Evolutionary conservation across 2,329 filamentous ascomycete species (phyloP).

Genomic region (Rhynchosporium secalis): DNA sequence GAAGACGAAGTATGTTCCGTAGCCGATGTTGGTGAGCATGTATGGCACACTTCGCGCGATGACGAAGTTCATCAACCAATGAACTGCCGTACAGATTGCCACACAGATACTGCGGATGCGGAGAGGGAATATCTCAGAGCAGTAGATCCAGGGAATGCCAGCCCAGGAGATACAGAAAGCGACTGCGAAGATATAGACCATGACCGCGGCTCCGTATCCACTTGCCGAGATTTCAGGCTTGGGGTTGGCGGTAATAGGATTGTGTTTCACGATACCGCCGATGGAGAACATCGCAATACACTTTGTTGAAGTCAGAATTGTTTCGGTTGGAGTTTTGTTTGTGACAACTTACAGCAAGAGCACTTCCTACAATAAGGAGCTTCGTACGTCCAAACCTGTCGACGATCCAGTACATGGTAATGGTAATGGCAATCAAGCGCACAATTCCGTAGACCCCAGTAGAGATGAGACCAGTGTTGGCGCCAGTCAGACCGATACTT

Average conservation of each 20-base stretch:
- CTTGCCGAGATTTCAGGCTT: slow-evolving; percentile 55
- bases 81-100: not conserved
- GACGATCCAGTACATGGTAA: slow-evolving; percentile 65
- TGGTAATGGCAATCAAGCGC: slow-evolving; percentile 62
- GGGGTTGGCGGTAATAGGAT: not conserved
- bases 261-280: not conserved
- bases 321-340: not conserved
- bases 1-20: slow-evolving; percentile 34
- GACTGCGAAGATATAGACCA: slow-evolving; percentile 68
- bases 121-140: slow-evolving; percentile 62
- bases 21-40: slow-evolving; percentile 32
- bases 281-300: not conserved
- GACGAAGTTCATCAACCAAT: slow-evolving; percentile 74
- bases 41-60: slow-evolving; percentile 49
- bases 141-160: slow-evolving; percentile 69
- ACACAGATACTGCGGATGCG: not conserved
- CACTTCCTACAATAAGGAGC: slow-evolving; percentile 47
- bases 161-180: slow-evolving; percentile 70
- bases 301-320: not conserved
- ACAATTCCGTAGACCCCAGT: slow-evolving; percentile 72
- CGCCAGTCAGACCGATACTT: slow-evolving; percentile 60
- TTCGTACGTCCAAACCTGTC: slow-evolving; percentile 62
- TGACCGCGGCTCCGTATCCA: slow-evolving; percentile 43
- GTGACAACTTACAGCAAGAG: not conserved
- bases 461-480: slow-evolving; percentile 61